A percentile compares a stretch with the other conserved stretches of the same genome.
phyloP scores from a whole-genome alignment of 352 stramenopile genomes.

The Globisporangium carolinianum region DNA sequence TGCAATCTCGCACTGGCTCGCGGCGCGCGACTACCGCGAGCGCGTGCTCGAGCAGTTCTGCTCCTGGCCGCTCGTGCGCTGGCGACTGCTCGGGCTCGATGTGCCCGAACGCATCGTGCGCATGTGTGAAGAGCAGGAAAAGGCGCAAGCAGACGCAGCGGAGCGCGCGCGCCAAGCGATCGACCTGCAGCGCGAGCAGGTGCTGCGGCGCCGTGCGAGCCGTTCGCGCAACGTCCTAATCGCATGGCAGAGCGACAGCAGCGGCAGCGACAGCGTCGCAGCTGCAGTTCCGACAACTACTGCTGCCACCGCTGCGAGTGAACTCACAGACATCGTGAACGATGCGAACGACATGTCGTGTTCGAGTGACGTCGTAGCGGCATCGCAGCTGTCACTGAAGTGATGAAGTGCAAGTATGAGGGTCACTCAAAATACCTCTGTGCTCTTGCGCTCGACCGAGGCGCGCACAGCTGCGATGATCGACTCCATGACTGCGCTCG shows the following conservation, averaged over 20 bases:
- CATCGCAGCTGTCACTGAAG: too few species aligned
- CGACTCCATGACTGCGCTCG: slow-evolving; percentile 32
- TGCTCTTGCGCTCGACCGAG: slow-evolving; percentile 47
- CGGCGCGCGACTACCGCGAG: slow-evolving; percentile 24
- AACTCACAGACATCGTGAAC: background rate
- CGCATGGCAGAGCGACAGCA: slow-evolving; percentile 20
- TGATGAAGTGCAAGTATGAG: too few species aligned
- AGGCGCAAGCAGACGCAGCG: slow-evolving; percentile 10
- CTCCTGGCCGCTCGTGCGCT: slow-evolving; percentile 46
- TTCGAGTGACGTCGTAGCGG: too few species aligned
- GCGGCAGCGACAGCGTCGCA: background rate
- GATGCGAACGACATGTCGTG: too few species aligned
- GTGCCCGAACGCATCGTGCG: slow-evolving; percentile 26
- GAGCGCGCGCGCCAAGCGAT: slow-evolving; percentile 11
- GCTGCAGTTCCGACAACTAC: background rate
- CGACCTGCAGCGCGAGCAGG: slow-evolving; percentile 22
- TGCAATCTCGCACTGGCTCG: slow-evolving; percentile 36
- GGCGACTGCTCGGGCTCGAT: slow-evolving; percentile 49
- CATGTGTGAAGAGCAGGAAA: slow-evolving; percentile 17
- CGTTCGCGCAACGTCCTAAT: slow-evolving; percentile 16
- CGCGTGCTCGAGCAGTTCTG: slow-evolving; percentile 38
- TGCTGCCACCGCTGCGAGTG: background rate
- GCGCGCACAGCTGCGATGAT: slow-evolving; percentile 38
- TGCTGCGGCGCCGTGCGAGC: slow-evolving; percentile 20
- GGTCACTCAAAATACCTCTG: slow-evolving; percentile 44